Base-by-base conservation (phyloP, 257 asterid genomes). In the Solanum tarapatanum region DNA sequence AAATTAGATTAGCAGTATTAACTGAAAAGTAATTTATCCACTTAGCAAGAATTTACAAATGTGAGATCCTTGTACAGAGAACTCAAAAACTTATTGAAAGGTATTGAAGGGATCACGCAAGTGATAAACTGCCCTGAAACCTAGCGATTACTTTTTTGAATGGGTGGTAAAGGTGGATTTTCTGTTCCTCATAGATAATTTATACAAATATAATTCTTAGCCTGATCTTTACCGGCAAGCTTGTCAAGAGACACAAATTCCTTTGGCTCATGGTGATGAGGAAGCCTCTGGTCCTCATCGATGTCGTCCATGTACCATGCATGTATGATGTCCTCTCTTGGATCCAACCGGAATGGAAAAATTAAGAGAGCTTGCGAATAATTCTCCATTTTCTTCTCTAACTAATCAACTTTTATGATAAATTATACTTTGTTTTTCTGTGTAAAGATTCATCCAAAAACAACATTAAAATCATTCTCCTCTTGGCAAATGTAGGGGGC, bases 291-390 rank as follows among this genome's bases (percentile, higher is more conserved):
- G 89, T 95, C 98, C 91, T 91, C 96, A 87, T 91, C 79, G 86
- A 94, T 93, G 88, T 94, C 96, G 92, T 96, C 98, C 99, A 96
- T 95, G 91, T 95, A 96, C 99, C 99, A 96, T 88, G 99, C 99
- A 92, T 94, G 95, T 72, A 96, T 92, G 75, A 94, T 92, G 87
- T 94, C 98, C 87, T 88, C 98, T 87, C 94, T 88, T 10, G 76
- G 87, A 90, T 92, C 98, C 98, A 93, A 92, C 87, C 85, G 17
- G 39, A 37, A 87, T 75, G 75, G 45, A 91, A 84, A 86, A 33
- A 35, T 19, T 13, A 17, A 73, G 37, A 24, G 82, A 35, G 45
- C 28, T 11, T 35, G 80, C 4, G 11, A 73, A 73, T 33, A 72
- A 73, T 33, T 73, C 80, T 33, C 45, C 80, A 30, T 32, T 30